Conservation (phyloP, 805 yeast species). For the Yamadazyma olivae region DNA sequence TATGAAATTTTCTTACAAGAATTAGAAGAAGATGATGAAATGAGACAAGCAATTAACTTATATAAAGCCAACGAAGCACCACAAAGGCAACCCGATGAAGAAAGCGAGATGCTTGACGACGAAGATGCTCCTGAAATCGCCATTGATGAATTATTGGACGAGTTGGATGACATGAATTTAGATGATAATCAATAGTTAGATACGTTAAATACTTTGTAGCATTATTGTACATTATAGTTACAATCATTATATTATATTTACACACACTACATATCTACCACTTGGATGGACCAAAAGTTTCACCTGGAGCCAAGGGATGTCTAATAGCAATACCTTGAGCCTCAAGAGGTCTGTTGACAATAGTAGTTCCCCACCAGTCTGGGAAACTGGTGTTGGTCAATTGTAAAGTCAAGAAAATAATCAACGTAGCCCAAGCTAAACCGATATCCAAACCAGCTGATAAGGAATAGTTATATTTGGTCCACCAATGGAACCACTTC, state of each 20-base stretch:
- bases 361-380: slow-evolving; percentile 71
- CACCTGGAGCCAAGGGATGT: slow-evolving; percentile 33
- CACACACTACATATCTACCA: slow-evolving; percentile 37
- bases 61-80: slow-evolving; percentile 59
- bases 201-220: too few species aligned
- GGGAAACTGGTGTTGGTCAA: slow-evolving; percentile 16
- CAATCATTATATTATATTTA: not conserved
- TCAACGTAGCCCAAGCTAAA: slow-evolving; percentile 37
- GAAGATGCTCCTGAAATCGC: slow-evolving; percentile 87
- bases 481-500: slow-evolving; percentile 35
- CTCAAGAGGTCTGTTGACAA: slow-evolving; percentile 31
- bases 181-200: slow-evolving; percentile 47
- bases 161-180: slow-evolving; percentile 88
- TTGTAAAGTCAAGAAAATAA: slow-evolving; percentile 32
- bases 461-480: slow-evolving; percentile 43
- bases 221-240: slow-evolving; percentile 1
- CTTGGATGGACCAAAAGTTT: slow-evolving; percentile 43
- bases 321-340: slow-evolving; percentile 26
- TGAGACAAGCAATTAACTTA: slow-evolving; percentile 85
- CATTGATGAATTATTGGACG: slow-evolving; percentile 91
- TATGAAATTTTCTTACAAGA: slow-evolving; percentile 95
- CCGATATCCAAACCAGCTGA: slow-evolving; percentile 46
- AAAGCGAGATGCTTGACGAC: slow-evolving; percentile 47
- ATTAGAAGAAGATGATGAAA: slow-evolving; percentile 93
- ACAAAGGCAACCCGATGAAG: slow-evolving; percentile 35